phyloP scores from a whole-genome alignment of 441 rosid species.

The Erysimum pusillum region DNA sequence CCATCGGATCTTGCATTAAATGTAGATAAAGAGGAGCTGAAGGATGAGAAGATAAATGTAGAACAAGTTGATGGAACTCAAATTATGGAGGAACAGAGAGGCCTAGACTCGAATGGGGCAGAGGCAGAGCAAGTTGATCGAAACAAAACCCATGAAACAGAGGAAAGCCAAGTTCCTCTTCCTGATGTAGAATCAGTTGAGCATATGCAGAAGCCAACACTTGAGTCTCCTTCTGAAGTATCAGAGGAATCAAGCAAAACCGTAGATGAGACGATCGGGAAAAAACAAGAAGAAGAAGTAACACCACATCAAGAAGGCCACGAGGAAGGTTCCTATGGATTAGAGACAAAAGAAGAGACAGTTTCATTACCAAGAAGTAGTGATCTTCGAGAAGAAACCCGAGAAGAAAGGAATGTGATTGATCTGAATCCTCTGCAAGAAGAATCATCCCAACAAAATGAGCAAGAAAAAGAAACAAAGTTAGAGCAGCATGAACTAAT shows the following conservation, averaged over 20 bases:
- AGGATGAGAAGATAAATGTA: slow-evolving; percentile 24
- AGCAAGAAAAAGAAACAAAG: slow-evolving; percentile 14
- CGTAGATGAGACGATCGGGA: slow-evolving; percentile 43
- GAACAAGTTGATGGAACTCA: slow-evolving; percentile 35
- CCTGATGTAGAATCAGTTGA: slow-evolving; percentile 48
- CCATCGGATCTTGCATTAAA: slow-evolving; percentile 25
- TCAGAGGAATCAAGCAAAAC: slow-evolving; percentile 42
- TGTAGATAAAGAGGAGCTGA: slow-evolving; percentile 34
- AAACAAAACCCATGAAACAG: slow-evolving; percentile 30
- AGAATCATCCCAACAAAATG: slow-evolving; percentile 19
- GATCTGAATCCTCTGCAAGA: slow-evolving; percentile 15
- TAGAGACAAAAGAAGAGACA: slow-evolving; percentile 39
- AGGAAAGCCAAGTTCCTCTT: slow-evolving; percentile 6
- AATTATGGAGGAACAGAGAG: slow-evolving; percentile 26
- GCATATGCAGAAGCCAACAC: slow-evolving; percentile 37
- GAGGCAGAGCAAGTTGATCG: slow-evolving; percentile 17
- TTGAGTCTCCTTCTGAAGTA: slow-evolving; percentile 44
- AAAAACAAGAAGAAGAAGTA: slow-evolving; percentile 36
- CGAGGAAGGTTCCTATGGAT: slow-evolving; percentile 39
- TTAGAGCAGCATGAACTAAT: slow-evolving; percentile 33
- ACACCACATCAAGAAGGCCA: slow-evolving; percentile 41
- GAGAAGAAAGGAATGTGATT: slow-evolving; percentile 18
- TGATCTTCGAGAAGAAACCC: slow-evolving; percentile 26
- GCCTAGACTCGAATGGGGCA: neutral
- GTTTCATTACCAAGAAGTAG: slow-evolving; percentile 18